Evolutionary conservation across 495 filamentous ascomycete genomes (phyloP).

Genomic region (Podospora sp.): DNA sequence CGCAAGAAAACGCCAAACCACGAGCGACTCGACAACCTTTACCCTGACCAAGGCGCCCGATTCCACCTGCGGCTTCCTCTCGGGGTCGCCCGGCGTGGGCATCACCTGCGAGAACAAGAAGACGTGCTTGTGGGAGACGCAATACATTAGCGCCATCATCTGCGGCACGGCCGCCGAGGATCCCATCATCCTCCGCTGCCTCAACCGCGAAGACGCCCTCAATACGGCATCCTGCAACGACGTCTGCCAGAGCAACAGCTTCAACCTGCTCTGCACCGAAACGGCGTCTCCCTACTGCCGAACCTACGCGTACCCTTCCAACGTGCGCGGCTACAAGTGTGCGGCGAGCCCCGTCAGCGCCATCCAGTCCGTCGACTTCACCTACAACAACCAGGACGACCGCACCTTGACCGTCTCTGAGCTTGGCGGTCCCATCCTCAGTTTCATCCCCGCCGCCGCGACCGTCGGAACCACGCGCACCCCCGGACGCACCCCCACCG

Average conservation of each 20-base stretch:
- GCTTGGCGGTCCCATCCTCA: background rate
- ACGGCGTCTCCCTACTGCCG: constrained; percentile 15
- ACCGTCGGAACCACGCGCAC: background rate
- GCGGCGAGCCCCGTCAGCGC: background rate
- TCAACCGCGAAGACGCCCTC: constrained; percentile 6
- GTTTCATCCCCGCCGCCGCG: background rate
- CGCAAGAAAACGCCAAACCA: constrained; percentile 3
- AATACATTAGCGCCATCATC: constrained; percentile 15
- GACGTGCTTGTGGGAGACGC: constrained; percentile 15
- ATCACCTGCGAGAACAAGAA: constrained; percentile 20
- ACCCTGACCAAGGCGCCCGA: constrained; percentile 16
- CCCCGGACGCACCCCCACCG: background rate
- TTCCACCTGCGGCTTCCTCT: constrained; percentile 18
- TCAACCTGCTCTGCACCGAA: constrained; percentile 21
- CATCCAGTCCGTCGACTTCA: background rate
- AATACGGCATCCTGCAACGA: constrained; percentile 16
- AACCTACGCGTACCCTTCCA: constrained; percentile 13
- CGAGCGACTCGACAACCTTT: constrained; percentile 9
- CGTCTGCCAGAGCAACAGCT: constrained; percentile 18
- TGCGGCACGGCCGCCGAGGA: constrained; percentile 10
- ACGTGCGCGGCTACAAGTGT: constrained; percentile 15
- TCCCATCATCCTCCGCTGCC: constrained; percentile 5
- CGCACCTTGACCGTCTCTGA: constrained; percentile 12
- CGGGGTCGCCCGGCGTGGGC: constrained; percentile 4
- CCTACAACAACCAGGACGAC: constrained; percentile 9